Base-by-base conservation (phyloP, 2,329 filamentous ascomycete species). In the Colletotrichum noveboracense region DNA sequence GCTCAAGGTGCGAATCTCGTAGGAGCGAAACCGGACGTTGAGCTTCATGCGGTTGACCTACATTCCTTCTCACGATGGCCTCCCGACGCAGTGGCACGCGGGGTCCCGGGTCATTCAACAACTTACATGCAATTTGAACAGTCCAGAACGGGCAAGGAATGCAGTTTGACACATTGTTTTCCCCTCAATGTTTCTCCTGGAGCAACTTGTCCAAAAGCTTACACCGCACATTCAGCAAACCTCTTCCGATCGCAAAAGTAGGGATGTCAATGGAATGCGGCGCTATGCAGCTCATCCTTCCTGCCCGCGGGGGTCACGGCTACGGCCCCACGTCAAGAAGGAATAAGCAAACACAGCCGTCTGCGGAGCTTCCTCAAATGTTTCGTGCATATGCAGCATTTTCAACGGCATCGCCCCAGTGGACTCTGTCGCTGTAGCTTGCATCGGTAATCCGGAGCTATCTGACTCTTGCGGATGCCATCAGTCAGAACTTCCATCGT, bases 61-160 rank as follows among this genome's bases (percentile, higher is more conserved):
- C 69, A 75, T 75, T 73, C 56, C 16, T 67, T 43, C 18, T 71
- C 12, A n/a, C 16, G 64, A 34, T 21, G 16, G n/a, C 14, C 14
- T 58, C 10, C 21, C 26, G 24, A 56, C 56, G 38, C 9, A 64
- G 32, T 8, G 43, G 61, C 58, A 26, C 26, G 4, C 26, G 16
- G 26, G 55, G 55, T 61, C 64, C 34, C 16, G 38, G 55, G 24
- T 65, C 24, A 58, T 68, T 71, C 72, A 71, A 75, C 72, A 67
- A 26, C 70, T 48, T 48, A n/a, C 61, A 55, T 61, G 64, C 58
- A 55, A 18, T 9, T 43, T 52, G 43, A 38, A 64, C 28, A 58
- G 43, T 67, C 34, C 64, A 67, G 73, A 73, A 60, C 38, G 70
- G 56, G 32, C 67, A 56, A 73, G 73, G 56, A 73, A 75, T 38